These are phyloP conservation scores for Casuarina equisetifolia DNA, from an alignment of 306 rosid species.

Conservation along the genomic window DNA sequence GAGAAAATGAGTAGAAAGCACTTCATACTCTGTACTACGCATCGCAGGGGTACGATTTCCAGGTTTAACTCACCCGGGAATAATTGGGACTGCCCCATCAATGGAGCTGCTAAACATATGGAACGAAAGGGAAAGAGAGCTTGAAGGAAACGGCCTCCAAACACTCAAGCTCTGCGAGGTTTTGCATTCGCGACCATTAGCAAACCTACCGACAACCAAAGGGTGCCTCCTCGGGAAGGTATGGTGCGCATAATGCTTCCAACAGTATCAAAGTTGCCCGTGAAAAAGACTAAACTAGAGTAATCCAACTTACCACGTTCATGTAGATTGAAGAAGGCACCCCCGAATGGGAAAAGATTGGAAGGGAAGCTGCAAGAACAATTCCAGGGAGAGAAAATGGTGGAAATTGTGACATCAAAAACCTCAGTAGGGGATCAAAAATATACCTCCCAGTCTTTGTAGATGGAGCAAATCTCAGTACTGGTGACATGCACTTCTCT, in stretches of 20 bases:
- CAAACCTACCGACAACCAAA: slow-evolving; percentile 67
- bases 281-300: background rate
- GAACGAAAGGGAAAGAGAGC: slow-evolving; percentile 74
- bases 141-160: slow-evolving; percentile 58
- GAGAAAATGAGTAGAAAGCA: background rate
- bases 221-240: slow-evolving; percentile 84
- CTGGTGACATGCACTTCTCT: slow-evolving; percentile 94
- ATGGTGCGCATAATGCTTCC: slow-evolving; percentile 3
- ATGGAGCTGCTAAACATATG: slow-evolving; percentile 76
- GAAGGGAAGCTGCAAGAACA: slow-evolving; percentile 87
- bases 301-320: background rate
- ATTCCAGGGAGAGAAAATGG: slow-evolving; percentile 98
- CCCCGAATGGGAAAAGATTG: slow-evolving; percentile 78
- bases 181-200: slow-evolving; percentile 83
- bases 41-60: slow-evolving; percentile 85
- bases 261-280: background rate
- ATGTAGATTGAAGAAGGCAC: slow-evolving; percentile 59
- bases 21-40: slow-evolving; percentile 9
- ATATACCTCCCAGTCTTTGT: slow-evolving; percentile 85
- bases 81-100: slow-evolving; percentile 92
- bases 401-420: slow-evolving; percentile 93
- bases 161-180: slow-evolving; percentile 79
- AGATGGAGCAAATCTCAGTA: slow-evolving; percentile 91
- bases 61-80: slow-evolving; percentile 85
- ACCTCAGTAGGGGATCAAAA: slow-evolving; percentile 83